Evolutionary conservation across 2,329 filamentous ascomycete genomes (phyloP).

Genomic region (Paraconiothyrium brasiliense): DNA sequence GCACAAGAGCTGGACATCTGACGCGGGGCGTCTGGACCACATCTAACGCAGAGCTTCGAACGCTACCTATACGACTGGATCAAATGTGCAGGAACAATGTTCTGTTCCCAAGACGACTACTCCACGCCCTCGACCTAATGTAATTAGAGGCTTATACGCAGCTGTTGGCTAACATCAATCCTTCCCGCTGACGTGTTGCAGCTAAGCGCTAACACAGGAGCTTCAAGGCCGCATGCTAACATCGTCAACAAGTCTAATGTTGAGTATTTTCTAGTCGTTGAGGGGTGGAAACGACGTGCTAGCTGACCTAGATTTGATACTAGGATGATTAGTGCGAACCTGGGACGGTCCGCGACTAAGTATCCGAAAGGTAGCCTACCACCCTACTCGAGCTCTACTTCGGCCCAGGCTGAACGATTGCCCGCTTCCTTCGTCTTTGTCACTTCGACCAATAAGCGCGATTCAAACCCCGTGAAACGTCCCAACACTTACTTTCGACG

Average conservation of each 20-base stretch:
- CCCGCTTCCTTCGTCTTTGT: slow-evolving; percentile 6
- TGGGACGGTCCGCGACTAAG: slow-evolving; percentile 1
- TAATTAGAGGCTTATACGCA: not conserved
- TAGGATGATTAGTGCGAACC: slow-evolving; percentile 10
- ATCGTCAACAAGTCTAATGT: not conserved
- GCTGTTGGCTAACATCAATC: not conserved
- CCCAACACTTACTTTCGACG: not conserved
- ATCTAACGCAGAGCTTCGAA: not conserved
- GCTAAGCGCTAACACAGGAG: not conserved
- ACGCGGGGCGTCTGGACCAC: not conserved
- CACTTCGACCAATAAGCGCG: not conserved
- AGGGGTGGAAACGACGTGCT: not conserved
- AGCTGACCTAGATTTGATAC: slow-evolving; percentile 12
- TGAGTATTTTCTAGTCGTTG: not conserved
- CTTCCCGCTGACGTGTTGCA: not conserved
- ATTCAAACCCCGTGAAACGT: not conserved
- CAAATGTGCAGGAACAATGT: not conserved
- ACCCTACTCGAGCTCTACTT: slow-evolving; percentile 15
- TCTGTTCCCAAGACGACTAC: no score
- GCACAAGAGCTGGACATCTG: not conserved
- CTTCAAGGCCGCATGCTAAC: not conserved
- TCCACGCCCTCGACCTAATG: not conserved
- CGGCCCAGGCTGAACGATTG: slow-evolving; percentile 24
- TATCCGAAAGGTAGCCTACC: not conserved
- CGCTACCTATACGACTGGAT: not conserved